Conservation (phyloP, 2,329 filamentous ascomycete genomes). For the Shiraia bambusicola region DNA sequence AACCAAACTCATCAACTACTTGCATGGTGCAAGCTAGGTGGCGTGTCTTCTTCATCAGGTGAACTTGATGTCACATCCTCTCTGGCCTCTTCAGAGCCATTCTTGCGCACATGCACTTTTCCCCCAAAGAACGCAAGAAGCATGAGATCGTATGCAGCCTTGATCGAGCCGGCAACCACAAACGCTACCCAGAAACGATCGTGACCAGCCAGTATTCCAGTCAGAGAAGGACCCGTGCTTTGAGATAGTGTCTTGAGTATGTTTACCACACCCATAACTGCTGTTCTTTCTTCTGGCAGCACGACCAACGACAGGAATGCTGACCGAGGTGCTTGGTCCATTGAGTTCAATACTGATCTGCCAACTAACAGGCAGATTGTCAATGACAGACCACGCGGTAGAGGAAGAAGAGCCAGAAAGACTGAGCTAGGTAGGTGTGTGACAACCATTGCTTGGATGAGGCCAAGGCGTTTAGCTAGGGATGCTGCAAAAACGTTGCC, state of each 20-base stretch:
- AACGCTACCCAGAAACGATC: constrained; percentile 44
- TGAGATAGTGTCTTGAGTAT: constrained; percentile 42
- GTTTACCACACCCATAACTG: constrained; percentile 45
- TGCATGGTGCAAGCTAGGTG: too few relatives aligned
- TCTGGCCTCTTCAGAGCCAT: constrained; percentile 2
- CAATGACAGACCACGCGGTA: constrained; percentile 22
- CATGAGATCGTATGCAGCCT: constrained; percentile 39
- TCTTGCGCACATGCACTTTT: constrained; percentile 16
- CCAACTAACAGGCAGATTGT: constrained; percentile 37
- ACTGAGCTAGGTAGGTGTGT: constrained; percentile 42
- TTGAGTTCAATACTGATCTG: constrained; percentile 37
- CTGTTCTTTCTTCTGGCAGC: constrained; percentile 38
- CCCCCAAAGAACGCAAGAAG: constrained; percentile 41
- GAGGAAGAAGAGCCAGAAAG: constrained; percentile 37
- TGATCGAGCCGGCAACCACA: constrained; percentile 40
- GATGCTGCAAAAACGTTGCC: constrained; percentile 37
- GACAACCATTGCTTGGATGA: constrained; percentile 49
- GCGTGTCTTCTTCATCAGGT: too few relatives aligned
- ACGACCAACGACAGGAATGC: constrained; percentile 41
- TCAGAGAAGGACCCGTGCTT: constrained; percentile 37
- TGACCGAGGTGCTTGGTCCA: constrained; percentile 43
- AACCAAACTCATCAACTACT: too few relatives aligned
- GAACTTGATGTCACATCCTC: neutral
- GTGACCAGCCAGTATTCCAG: constrained; percentile 38
- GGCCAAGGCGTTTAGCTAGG: constrained; percentile 64